These are phyloP conservation scores for Aspergillus bertholletiae DNA, from an alignment of 495 filamentous ascomycete species.

Conservation along the genomic window DNA sequence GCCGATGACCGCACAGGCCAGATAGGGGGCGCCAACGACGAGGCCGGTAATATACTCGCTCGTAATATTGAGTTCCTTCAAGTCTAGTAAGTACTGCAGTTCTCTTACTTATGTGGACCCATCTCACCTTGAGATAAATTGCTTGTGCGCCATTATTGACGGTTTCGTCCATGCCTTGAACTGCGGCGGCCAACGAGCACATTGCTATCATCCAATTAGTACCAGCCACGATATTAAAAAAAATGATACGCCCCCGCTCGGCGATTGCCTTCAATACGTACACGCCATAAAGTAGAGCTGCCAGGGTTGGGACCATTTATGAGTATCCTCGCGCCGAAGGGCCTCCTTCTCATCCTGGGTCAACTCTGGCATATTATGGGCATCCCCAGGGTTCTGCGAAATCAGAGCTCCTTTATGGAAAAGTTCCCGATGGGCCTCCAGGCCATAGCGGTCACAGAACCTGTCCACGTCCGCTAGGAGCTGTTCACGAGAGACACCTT, in stretches of 20 bases:
- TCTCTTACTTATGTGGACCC: not conserved
- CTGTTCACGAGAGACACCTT: constrained; percentile 42
- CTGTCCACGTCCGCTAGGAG: constrained; percentile 47
- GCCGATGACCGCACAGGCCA: constrained; percentile 41
- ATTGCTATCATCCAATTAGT: constrained; percentile 15
- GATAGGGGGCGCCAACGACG: constrained; percentile 45
- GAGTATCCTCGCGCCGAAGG: constrained; percentile 44
- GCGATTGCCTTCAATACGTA: constrained; percentile 24
- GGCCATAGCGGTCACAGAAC: constrained; percentile 43
- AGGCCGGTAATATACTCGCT: constrained; percentile 35
- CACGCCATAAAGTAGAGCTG: constrained; percentile 53
- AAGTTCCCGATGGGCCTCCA: constrained; percentile 39
- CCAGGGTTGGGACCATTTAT: constrained; percentile 57
- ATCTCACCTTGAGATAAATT: constrained; percentile 50
- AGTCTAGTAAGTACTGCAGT: too few relatives aligned
- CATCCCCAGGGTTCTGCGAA: constrained; percentile 44
- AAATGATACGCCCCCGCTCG: not conserved
- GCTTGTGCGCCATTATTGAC: constrained; percentile 76
- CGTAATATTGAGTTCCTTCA: constrained; percentile 32
- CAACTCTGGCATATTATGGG: constrained; percentile 40
- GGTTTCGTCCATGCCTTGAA: constrained; percentile 71
- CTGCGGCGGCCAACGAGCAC: constrained; percentile 49
- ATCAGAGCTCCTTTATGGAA: constrained; percentile 54
- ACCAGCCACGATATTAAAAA: not conserved
- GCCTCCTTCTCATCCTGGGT: constrained; percentile 41